A percentile compares a stretch with the other conserved stretches of the same genome.
Evolutionary conservation across 352 stramenopile genomes (phyloP).

Genomic region (Phytopythium chamaehyphon): DNA sequence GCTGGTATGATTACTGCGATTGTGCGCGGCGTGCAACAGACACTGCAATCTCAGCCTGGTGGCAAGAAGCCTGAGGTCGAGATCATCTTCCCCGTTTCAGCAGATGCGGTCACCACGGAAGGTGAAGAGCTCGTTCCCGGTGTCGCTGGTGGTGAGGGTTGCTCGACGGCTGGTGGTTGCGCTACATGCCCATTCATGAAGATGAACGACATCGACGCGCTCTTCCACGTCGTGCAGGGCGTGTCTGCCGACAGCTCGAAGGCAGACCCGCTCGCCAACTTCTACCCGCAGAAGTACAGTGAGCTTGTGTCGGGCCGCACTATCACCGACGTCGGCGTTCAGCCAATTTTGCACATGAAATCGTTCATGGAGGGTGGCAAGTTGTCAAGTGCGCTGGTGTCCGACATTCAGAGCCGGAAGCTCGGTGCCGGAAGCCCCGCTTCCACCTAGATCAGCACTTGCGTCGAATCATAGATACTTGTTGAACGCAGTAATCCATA

Average conservation of each 20-base stretch:
- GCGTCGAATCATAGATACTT: conserved; percentile 1
- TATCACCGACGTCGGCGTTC: conserved; percentile 90
- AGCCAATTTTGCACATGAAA: conserved; percentile 97
- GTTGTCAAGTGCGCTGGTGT: conserved; percentile 82
- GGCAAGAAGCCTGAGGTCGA: conserved; percentile 84
- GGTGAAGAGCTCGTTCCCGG: conserved; percentile 85
- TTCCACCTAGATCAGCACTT: conserved; percentile 7
- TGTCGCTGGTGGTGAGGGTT: conserved; percentile 92
- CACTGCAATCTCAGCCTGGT: conserved; percentile 35
- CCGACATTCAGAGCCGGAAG: conserved; percentile 74
- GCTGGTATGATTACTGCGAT: conserved; percentile 98
- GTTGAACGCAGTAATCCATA: not conserved
- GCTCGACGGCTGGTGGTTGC: conserved; percentile 95
- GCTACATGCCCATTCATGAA: conserved; percentile 99
- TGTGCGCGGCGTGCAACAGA: conserved; percentile 90
- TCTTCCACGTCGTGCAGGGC: conserved; percentile 88
- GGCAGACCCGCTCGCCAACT: conserved; percentile 75
- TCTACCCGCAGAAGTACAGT: conserved; percentile 91
- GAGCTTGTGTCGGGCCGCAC: conserved; percentile 87
- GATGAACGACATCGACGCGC: conserved; percentile 98
- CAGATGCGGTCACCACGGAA: conserved; percentile 87
- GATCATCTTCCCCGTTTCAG: conserved; percentile 97
- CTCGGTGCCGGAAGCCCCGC: conserved; percentile 55
- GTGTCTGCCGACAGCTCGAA: conserved; percentile 30
- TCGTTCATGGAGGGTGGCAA: conserved; percentile 90